Evolutionary conservation across 2,329 filamentous ascomycete species (phyloP), one percentile per base, ranked within the genome.

Genomic region (Metarhizium guizhouense): DNA sequence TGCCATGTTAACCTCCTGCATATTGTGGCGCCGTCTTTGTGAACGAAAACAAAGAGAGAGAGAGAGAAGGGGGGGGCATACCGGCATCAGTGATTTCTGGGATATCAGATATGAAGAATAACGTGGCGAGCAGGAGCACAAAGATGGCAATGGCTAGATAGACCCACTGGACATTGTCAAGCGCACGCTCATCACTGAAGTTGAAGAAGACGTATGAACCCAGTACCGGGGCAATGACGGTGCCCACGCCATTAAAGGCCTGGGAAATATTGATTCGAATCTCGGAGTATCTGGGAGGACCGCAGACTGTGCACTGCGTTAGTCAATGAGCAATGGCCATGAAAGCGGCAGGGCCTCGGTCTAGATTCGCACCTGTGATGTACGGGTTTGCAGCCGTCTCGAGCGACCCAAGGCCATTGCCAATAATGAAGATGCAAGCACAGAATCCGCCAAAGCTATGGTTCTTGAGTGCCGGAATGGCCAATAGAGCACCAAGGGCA

Each of bases 381-480:
- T 86, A 90, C 0, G 87, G 86, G 68, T 92, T 89, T 6, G 88
- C 88, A 1, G 86, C 85, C 0, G 87, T 90, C 71, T 92, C 88
- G 18, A 92, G 81, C 0, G 87, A 87, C 1, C 84, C 84, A 0
- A 91, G 76, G 5, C 87, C 87, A 56, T 84, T 85, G 34, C 87
- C 88, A 57, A 90, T 86, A 59, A 91, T 80, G 69, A 91, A 89
- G 62, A 88, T 83, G 61, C 76, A 80, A 40, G 80, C 81, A 63
- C 86, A 90, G 72, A 91, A 92, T 8, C 87, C 88, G 30, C 78
- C 82, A 64, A 91, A 92, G 16, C 83, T 87, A 55, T 79, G 76
- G 40, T 81, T 79, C 60, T 80, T 78, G 62, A 85, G 79, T 57
- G 77, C 80, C 0, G 78, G 75, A 53, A 78, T 80, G 13, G 77